phyloP scores from a whole-genome alignment of 371 early-diverging fungal genomes.

The Circinella minor region DNA sequence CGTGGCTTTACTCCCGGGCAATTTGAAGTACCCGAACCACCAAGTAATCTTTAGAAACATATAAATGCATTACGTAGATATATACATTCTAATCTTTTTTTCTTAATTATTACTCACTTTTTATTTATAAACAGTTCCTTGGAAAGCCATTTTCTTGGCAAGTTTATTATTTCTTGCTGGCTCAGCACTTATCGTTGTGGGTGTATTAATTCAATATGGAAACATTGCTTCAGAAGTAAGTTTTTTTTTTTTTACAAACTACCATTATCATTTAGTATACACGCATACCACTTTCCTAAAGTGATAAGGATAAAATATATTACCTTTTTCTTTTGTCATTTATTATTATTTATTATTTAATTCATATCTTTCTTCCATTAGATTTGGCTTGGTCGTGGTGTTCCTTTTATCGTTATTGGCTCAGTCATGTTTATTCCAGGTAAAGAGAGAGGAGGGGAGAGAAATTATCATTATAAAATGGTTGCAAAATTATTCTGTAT shows the following conservation, averaged over 20 bases:
- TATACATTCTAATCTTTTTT: neutral
- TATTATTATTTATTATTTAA: neutral
- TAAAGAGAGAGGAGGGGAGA: slow-evolving; percentile 7
- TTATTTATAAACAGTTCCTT: slow-evolving; percentile 50
- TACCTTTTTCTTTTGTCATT: too few species aligned
- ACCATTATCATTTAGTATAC: too few species aligned
- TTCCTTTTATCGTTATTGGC: slow-evolving; percentile 53
- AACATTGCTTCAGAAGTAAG: slow-evolving; percentile 46
- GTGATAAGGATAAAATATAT: too few species aligned
- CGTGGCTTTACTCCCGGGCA: slow-evolving; percentile 57
- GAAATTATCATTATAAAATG: neutral
- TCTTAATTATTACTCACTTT: too few species aligned
- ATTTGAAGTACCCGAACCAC: slow-evolving; percentile 47
- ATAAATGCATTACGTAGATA: slow-evolving; percentile 1
- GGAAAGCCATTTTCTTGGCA: slow-evolving; percentile 69
- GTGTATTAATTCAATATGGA: slow-evolving; percentile 63
- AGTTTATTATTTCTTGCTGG: slow-evolving; percentile 52
- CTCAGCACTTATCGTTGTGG: slow-evolving; percentile 55
- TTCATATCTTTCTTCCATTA: slow-evolving; percentile 4
- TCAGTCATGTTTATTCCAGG: slow-evolving; percentile 63
- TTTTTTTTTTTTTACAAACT: neutral
- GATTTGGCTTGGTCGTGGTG: slow-evolving; percentile 65
- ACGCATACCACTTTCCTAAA: too few species aligned
- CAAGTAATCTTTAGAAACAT: slow-evolving; percentile 35
- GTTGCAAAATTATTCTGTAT: neutral